Conservation (phyloP, 495 filamentous ascomycete species). For the Achaetomiella virescens region DNA sequence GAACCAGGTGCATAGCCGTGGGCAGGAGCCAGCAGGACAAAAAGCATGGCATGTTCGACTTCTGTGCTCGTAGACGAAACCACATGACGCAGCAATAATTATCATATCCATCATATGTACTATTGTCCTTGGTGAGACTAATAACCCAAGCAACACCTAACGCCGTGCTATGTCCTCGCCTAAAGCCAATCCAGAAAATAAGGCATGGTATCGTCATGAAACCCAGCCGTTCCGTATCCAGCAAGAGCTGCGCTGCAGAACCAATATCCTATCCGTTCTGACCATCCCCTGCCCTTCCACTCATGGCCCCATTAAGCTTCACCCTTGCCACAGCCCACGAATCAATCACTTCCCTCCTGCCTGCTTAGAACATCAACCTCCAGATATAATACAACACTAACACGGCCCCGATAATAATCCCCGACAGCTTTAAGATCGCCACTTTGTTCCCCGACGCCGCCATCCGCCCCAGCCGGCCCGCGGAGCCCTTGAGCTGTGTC, state of each 20-base stretch:
- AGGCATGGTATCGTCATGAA: background rate
- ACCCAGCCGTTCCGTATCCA: background rate
- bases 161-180: conserved; percentile 1
- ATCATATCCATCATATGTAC: background rate
- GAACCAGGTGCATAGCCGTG: background rate
- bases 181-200: background rate
- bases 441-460: conserved; percentile 84
- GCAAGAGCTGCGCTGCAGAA: no score
- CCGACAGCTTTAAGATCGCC: conserved; percentile 81
- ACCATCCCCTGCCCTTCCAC: no score
- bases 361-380: conserved; percentile 60
- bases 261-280: no score
- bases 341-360: no score
- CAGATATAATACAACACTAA: conserved; percentile 68
- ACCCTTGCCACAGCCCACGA: no score
- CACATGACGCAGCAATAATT: background rate
- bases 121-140: background rate
- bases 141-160: background rate
- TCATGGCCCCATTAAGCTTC: no score
- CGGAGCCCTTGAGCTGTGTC: conserved; percentile 73
- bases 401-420: conserved; percentile 69
- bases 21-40: background rate
- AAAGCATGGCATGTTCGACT: background rate
- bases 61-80: background rate
- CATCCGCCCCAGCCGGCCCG: conserved; percentile 82